Evolutionary conservation across 768 basidiomycete genomes (phyloP).

Genomic region (Kwoniella bestiolae): DNA sequence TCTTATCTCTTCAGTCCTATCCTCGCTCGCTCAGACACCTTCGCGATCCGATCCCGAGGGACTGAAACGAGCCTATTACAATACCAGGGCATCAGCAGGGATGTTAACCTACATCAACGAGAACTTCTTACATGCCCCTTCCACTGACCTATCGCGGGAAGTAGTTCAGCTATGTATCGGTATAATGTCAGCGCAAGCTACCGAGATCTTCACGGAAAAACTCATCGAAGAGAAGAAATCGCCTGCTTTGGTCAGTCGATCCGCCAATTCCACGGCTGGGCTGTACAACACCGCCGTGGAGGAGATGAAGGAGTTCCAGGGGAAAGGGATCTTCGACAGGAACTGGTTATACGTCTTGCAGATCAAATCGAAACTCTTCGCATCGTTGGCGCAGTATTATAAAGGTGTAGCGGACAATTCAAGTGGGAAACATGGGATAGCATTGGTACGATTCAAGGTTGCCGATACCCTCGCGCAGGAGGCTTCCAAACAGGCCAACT

Average conservation of each 20-base stretch:
- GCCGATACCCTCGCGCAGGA: slow-evolving; percentile 84
- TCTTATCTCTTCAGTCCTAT: slow-evolving; percentile 92
- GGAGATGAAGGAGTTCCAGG: slow-evolving; percentile 94
- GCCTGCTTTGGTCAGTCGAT: slow-evolving; percentile 70
- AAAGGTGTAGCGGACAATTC: slow-evolving; percentile 77
- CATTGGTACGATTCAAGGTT: slow-evolving; percentile 75
- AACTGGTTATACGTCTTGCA: slow-evolving; percentile 83
- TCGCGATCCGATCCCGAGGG: slow-evolving; percentile 85
- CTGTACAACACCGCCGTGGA: slow-evolving; percentile 84
- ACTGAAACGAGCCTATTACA: slow-evolving; percentile 88
- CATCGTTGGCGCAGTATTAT: slow-evolving; percentile 83
- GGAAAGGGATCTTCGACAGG: slow-evolving; percentile 91
- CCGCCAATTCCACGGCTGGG: slow-evolving; percentile 77
- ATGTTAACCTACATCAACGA: slow-evolving; percentile 99
- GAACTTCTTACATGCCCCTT: slow-evolving; percentile 97
- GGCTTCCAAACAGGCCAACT: slow-evolving; percentile 69
- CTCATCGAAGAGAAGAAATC: slow-evolving; percentile 91
- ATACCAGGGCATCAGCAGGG: slow-evolving; percentile 84
- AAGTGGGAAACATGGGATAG: slow-evolving; percentile 80
- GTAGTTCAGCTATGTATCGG: slow-evolving; percentile 89
- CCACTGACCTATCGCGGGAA: slow-evolving; percentile 89
- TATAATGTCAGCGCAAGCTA: slow-evolving; percentile 89
- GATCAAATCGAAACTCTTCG: slow-evolving; percentile 91
- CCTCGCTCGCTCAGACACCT: slow-evolving; percentile 72
- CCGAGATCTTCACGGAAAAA: slow-evolving; percentile 95